Base-by-base conservation (phyloP, 1,284 basidiomycete species). In the Sparassis latifolia region DNA sequence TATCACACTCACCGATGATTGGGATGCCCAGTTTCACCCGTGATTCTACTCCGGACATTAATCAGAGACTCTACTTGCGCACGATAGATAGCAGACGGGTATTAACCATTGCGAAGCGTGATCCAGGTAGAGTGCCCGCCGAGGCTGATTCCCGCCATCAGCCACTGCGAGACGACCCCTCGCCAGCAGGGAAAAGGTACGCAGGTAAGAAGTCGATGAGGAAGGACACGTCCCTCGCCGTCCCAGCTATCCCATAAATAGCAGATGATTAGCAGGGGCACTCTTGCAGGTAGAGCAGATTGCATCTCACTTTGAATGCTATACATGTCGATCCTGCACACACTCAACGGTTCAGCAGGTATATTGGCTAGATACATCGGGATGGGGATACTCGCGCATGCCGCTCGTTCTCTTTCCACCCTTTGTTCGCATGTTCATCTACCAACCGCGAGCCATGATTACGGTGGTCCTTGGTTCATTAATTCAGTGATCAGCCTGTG, bases 91-190 rank as follows among this genome's bases (percentile, higher is more conserved):
- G 20, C 20, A 20, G 20, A 20, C 20, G 20, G 20, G 20, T 20
- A 42, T 73, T 41, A 62, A 82, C 86, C 86, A 55, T 80, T 71
- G n/a, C 69, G 66, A 38, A 91, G 73, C 1, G 75, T 71, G 35
- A 88, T 75, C 90, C 90, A 92, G 0, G 83, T 74, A 0, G 86
- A 75, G 61, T 92, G 90, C 0, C 89, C 89, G 0, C 90, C 89
- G 0, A 92, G 76, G 55, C 84, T 87, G 55, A 86, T 76, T 0
- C 90, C 90, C 1, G 77, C 75, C 1, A 84, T 69, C 4, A 82
- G 80, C 82, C 84, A 95, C 52, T 82, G 75, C 3, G 70, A 73
- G 40, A 96, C 78, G 4, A 60, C 65, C 9, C 81, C 56, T 93
- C 84, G 10, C 73, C 82, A 27, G 71, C 61, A 0, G 91, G 91